phyloP scores from a whole-genome alignment of 140 eudicot genomes.

The Stevia rebaudiana region DNA sequence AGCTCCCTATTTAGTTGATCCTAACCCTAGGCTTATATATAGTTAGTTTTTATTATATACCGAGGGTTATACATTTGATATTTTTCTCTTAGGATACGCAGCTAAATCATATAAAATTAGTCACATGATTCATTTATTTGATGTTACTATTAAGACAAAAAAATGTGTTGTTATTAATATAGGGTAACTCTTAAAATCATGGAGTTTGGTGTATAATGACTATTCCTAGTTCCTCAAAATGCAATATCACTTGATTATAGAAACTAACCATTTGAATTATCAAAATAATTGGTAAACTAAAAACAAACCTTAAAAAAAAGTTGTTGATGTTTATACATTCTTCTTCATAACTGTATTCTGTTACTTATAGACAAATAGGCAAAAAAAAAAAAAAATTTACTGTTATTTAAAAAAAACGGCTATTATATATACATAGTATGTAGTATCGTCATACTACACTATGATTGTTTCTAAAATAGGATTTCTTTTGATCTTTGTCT shows the following conservation, averaged over 20 bases:
- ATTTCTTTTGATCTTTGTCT: too few species aligned
- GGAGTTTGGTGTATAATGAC: background rate
- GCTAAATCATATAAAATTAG: background rate
- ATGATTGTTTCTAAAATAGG: too few species aligned
- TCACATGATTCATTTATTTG: background rate
- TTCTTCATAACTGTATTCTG: background rate
- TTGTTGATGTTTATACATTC: background rate
- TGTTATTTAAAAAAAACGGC: too few species aligned
- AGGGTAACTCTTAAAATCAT: too few species aligned
- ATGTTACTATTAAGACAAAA: background rate
- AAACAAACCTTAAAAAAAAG: background rate
- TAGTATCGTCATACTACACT: too few species aligned
- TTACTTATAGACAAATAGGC: too few species aligned
- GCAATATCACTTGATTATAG: background rate
- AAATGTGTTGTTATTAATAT: too few species aligned
- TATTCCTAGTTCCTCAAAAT: background rate
- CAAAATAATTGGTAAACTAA: background rate
- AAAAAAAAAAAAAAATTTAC: too few species aligned
- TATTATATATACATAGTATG: too few species aligned
- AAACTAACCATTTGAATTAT: background rate
- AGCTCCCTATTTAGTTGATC: too few species aligned
- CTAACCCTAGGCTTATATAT: too few species aligned
- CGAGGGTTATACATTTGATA: background rate
- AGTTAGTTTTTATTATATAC: too few species aligned
- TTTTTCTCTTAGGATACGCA: background rate